Conservation (phyloP, 805 yeast genomes). For the Cephaloascus albidus region DNA sequence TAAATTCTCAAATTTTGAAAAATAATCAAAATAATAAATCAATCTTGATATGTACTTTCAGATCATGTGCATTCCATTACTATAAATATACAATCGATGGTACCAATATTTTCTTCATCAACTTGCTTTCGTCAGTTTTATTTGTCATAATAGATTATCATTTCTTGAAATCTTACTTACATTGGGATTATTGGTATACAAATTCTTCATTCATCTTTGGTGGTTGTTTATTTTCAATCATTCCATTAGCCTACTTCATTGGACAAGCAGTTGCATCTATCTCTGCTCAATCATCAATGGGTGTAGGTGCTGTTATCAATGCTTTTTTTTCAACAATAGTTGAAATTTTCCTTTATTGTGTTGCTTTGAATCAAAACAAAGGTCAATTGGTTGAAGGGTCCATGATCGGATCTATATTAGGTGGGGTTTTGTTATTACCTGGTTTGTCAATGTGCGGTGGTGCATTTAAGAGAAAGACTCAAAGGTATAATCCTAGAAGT, state of each 20-base stretch:
- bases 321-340: constrained; percentile 96
- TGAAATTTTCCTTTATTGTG: constrained; percentile 86
- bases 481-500: constrained; percentile 88
- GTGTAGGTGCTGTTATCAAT: constrained; percentile 95
- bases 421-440: constrained; percentile 85
- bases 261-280: constrained; percentile 99
- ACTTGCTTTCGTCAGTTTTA: constrained; percentile 67
- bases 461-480: constrained; percentile 86
- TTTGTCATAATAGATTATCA: constrained; percentile 78
- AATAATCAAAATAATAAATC: constrained; percentile 38
- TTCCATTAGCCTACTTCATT: constrained; percentile 92
- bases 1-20: constrained; percentile 6
- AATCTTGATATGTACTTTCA: constrained; percentile 79
- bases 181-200: constrained; percentile 30
- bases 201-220: constrained; percentile 60
- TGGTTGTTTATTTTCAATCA: constrained; percentile 71
- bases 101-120: constrained; percentile 86
- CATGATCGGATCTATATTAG: constrained; percentile 86
- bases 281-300: constrained; percentile 98
- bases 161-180: constrained; percentile 40
- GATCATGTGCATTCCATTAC: constrained; percentile 88
- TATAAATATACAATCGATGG: constrained; percentile 96
- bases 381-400: constrained; percentile 93
- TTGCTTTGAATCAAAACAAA: constrained; percentile 78
- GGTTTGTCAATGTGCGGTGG: constrained; percentile 98